A percentile compares a stretch with the other conserved stretches of the same genome.
These are phyloP conservation scores for Pythium brassicae DNA, from an alignment of 352 stramenopile species.

Conservation along the genomic window DNA sequence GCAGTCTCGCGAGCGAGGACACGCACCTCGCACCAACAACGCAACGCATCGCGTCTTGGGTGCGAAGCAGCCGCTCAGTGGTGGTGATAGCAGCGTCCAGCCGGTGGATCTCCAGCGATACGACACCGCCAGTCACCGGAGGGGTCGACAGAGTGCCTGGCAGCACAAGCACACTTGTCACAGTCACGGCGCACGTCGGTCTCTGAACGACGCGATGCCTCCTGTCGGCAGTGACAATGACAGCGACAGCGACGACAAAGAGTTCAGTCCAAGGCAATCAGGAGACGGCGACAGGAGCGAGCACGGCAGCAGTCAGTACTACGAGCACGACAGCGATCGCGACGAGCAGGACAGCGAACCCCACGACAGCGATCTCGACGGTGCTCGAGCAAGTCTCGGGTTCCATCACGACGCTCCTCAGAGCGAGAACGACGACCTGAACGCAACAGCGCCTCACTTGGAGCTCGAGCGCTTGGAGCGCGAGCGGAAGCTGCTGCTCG, in stretches of 20 bases:
- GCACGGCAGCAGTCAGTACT: constrained; percentile 13
- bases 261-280: too few species aligned
- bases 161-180: too few species aligned
- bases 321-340: constrained; percentile 5
- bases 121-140: too few species aligned
- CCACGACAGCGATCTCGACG: not conserved
- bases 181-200: too few species aligned
- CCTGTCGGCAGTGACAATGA: too few species aligned
- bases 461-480: constrained; percentile 47
- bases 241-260: not conserved
- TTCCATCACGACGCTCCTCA: not conserved
- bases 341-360: not conserved
- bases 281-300: not conserved
- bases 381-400: not conserved
- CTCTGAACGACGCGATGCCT: too few species aligned
- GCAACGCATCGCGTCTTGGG: not conserved
- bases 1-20: not conserved
- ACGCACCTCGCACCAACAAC: not conserved
- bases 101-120: too few species aligned
- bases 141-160: too few species aligned
- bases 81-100: not conserved
- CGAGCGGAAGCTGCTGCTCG: constrained; percentile 54
- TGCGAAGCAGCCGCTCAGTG: not conserved
- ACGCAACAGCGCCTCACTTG: not conserved
- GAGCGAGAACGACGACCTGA: constrained; percentile 12